Conservation (phyloP, 129 eudicot genomes). For the Saposhnikovia divaricata region DNA sequence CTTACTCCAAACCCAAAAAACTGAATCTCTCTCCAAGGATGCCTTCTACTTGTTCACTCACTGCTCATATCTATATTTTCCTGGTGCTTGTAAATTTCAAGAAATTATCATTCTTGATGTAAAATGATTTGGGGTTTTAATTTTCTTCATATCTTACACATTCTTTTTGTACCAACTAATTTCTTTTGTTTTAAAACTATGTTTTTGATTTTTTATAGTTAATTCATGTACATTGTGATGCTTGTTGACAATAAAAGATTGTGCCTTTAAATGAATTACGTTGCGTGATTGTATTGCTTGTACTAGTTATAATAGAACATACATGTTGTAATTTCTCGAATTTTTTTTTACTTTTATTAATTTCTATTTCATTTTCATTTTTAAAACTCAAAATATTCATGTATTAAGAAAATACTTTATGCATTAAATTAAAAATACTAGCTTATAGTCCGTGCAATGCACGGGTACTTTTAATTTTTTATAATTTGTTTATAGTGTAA, state of each 20-base stretch:
- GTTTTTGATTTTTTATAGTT: neutral
- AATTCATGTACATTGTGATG: neutral
- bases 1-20: neutral
- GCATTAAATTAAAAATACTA: too few species aligned
- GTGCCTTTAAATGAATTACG: neutral
- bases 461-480: too few species aligned
- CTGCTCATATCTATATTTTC: neutral
- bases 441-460: too few species aligned
- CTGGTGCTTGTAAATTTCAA: neutral
- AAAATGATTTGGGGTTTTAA: neutral
- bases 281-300: too few species aligned
- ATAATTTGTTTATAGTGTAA: too few species aligned
- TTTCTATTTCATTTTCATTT: too few species aligned
- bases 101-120: neutral
- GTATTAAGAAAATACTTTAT: too few species aligned
- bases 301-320: too few species aligned
- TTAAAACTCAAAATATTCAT: too few species aligned
- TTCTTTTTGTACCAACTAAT: neutral
- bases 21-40: neutral
- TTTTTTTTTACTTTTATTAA: too few species aligned
- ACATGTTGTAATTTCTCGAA: too few species aligned
- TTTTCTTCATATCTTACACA: neutral
- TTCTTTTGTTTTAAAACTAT: neutral
- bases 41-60: neutral
- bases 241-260: neutral